These are phyloP conservation scores for Parathielavia appendiculata DNA, from an alignment of 495 filamentous ascomycete species.

Conservation along the genomic window DNA sequence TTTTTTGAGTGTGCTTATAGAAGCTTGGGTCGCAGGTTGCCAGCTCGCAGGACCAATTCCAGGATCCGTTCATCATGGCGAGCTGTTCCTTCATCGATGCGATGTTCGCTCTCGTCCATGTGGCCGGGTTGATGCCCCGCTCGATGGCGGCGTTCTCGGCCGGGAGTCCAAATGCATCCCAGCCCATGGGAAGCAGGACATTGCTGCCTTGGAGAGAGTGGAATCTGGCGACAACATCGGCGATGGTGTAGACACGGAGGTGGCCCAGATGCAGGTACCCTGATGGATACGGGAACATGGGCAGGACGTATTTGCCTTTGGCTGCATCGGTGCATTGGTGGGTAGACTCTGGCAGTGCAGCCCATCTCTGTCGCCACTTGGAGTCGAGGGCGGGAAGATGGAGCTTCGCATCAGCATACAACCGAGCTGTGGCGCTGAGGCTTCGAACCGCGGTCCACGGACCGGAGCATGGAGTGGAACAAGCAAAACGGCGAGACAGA, in stretches of 20 bases:
- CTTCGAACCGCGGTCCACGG: slow-evolving; percentile 4
- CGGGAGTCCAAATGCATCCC: slow-evolving; percentile 88
- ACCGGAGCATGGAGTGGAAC: slow-evolving; percentile 8
- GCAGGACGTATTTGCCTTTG: slow-evolving; percentile 66
- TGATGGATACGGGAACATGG: slow-evolving; percentile 93
- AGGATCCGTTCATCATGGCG: slow-evolving; percentile 65
- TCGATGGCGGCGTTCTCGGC: slow-evolving; percentile 95
- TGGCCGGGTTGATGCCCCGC: slow-evolving; percentile 67
- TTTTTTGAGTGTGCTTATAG: slow-evolving; percentile 81
- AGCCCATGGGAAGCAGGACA: slow-evolving; percentile 84
- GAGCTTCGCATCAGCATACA: slow-evolving; percentile 43
- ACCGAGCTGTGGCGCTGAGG: slow-evolving; percentile 18
- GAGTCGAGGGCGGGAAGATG: slow-evolving; percentile 61
- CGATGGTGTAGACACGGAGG: slow-evolving; percentile 83
- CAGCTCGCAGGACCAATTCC: slow-evolving; percentile 79
- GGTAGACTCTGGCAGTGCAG: slow-evolving; percentile 2
- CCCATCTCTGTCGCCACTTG: slow-evolving; percentile 61
- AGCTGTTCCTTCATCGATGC: slow-evolving; percentile 78
- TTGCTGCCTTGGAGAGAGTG: slow-evolving; percentile 68
- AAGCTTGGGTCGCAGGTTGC: slow-evolving; percentile 77
- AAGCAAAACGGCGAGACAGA: background rate
- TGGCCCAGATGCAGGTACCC: slow-evolving; percentile 87
- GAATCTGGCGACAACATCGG: slow-evolving; percentile 76
- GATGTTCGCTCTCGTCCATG: slow-evolving; percentile 78
- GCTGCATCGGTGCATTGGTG: slow-evolving; percentile 13